phyloP scores from a whole-genome alignment of 2,329 filamentous ascomycete genomes.

The Fusarium sp. region DNA sequence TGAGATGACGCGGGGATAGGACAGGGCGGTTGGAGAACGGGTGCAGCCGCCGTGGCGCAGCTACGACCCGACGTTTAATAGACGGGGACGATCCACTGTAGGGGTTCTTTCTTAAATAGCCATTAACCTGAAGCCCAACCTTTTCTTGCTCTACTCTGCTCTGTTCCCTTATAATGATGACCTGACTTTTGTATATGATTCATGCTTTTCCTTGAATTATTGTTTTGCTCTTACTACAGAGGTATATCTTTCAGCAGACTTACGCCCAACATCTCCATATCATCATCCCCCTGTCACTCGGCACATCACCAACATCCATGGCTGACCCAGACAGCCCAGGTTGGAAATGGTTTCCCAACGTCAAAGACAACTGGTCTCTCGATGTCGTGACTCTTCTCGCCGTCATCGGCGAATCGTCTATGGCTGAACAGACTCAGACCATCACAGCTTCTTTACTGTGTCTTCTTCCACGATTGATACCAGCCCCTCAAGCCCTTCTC shows the following conservation, averaged over 20 bases:
- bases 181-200: not conserved
- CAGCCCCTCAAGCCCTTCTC: constrained; percentile 71
- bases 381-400: constrained; percentile 72
- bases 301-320: constrained; percentile 33
- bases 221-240: not conserved
- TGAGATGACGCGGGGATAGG: constrained; percentile 15
- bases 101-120: not conserved
- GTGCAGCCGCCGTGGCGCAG: constrained; percentile 34
- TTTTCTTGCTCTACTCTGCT: not conserved
- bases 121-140: not conserved
- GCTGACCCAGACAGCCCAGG: constrained; percentile 39
- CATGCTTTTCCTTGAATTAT: not conserved
- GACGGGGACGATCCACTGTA: not conserved
- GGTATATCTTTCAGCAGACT: not conserved
- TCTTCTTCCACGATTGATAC: constrained; percentile 69
- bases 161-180: not conserved
- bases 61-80: not conserved
- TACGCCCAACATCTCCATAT: not conserved
- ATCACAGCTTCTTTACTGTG: constrained; percentile 69
- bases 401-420: constrained; percentile 70
- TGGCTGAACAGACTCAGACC: constrained; percentile 67
- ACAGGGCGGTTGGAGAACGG: constrained; percentile 14
- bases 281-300: not conserved
- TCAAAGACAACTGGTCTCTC: constrained; percentile 62
- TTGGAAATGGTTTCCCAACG: constrained; percentile 59